Evolutionary conservation across 495 filamentous ascomycete species (phyloP), one percentile per base, ranked within the genome.

Genomic region (Jackrogersella minutella): DNA sequence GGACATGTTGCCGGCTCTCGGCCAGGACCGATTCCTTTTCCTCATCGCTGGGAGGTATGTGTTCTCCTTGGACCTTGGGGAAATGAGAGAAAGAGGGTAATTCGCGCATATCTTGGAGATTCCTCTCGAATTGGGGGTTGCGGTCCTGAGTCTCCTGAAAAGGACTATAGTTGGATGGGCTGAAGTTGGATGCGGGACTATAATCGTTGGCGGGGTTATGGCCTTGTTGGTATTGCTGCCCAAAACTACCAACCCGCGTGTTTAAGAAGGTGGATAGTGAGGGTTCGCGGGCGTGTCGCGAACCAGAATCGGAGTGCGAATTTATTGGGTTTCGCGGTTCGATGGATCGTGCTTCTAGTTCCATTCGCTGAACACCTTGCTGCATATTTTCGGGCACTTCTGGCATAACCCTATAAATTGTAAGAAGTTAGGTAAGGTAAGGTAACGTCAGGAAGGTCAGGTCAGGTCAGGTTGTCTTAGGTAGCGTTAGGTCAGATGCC

Each of bases 21-120:
- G 95, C 93, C 31, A 99, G 79, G 51, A 89, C 92, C 13, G 88
- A 87, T 73, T 97, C 95, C 72, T 94, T 91, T 75, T 98, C 92
- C 65, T 97, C 94, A 78, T 97, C 93, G 63, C 92, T 93, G 1
- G 92, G 92, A 13, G 95, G 96, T 6, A 99, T 92, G 75, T 97
- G 96, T 36, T 92, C 88, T 14, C 91, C 92, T 66, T 85, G 85
- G 55, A 97, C 82, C 63, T 91, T 90, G 33, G 95, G 95, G 75
- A 99, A 98, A 0, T 92, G 91, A 7, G 93, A 96, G 80, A 96
- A 93, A 59, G 88, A 91, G 24, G 94, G 92, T 34, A 85, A 80
- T 54, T 93, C 89, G 76, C 80, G 80, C 53, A 70, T 71, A 40
- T 73, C 66, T 57, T 26, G 63, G 33, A 62, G 54, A n/a, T 59